phyloP scores from a whole-genome alignment of 345 rosid genomes.

The Citrus maxima region DNA sequence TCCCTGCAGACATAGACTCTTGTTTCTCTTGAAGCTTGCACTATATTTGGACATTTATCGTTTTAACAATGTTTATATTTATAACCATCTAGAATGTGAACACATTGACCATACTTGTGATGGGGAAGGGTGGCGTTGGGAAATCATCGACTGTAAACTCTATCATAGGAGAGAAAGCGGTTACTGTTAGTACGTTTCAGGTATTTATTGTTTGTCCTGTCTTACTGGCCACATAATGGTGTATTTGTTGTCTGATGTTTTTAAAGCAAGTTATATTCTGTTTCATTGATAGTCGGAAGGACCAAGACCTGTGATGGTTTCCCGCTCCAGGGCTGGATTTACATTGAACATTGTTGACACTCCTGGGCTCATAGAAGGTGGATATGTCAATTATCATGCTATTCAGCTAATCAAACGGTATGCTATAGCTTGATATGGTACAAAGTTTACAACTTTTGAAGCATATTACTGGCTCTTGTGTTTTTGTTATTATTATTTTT shows the following conservation, averaged over 20 bases:
- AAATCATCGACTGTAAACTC: slow-evolving; percentile 89
- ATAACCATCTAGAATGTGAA: slow-evolving; percentile 44
- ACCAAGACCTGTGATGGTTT: slow-evolving; percentile 69
- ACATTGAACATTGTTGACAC: slow-evolving; percentile 74
- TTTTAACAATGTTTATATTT: not conserved
- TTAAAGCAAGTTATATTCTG: not conserved
- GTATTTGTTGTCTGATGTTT: not conserved
- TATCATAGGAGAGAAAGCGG: slow-evolving; percentile 67
- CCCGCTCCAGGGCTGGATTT: slow-evolving; percentile 72
- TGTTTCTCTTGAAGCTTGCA: not conserved
- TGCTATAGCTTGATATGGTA: not conserved
- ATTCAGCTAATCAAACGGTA: slow-evolving; percentile 73
- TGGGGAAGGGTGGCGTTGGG: slow-evolving; percentile 95
- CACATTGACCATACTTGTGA: slow-evolving; percentile 69
- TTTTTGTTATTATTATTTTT: no score
- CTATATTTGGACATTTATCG: not conserved
- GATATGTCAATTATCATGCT: slow-evolving; percentile 75
- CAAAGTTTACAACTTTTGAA: not conserved
- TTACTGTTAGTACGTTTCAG: slow-evolving; percentile 75
- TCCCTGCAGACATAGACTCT: not conserved
- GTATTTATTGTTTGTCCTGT: slow-evolving; percentile 23
- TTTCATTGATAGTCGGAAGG: slow-evolving; percentile 48
- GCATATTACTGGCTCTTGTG: not conserved
- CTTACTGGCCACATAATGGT: not conserved
- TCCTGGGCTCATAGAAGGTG: slow-evolving; percentile 86